These are phyloP conservation scores for Orbilia blumenaviensis DNA, from an alignment of 2,329 filamentous ascomycete genomes.

Conservation along the genomic window DNA sequence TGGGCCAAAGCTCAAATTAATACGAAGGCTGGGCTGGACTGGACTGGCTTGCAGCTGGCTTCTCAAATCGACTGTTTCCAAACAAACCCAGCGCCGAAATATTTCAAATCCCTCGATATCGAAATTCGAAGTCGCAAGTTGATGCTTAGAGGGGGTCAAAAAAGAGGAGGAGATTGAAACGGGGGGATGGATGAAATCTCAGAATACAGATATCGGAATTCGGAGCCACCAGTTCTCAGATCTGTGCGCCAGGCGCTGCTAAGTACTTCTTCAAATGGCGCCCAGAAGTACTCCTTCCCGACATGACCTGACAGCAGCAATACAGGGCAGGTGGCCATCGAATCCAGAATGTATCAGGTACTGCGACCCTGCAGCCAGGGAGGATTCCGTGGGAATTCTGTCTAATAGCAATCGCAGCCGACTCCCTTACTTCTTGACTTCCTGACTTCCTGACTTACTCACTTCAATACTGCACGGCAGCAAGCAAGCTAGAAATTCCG, in stretches of 20 bases:
- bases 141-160: neutral
- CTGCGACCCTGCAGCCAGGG: conserved; percentile 6
- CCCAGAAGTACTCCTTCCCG: conserved; percentile 3
- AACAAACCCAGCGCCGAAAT: neutral
- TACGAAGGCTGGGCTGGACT: conserved; percentile 11
- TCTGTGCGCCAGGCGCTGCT: neutral
- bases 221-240: conserved; percentile 1
- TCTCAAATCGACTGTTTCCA: conserved; percentile 16
- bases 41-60: conserved; percentile 8
- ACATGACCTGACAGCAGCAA: conserved; percentile 19
- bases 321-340: conserved; percentile 18
- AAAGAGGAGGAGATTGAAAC: neutral
- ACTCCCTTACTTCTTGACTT: too few relatives aligned
- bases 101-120: conserved; percentile 12
- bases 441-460: too few relatives aligned
- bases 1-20: conserved; percentile 20
- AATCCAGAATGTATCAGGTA: conserved; percentile 14
- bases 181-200: too few relatives aligned
- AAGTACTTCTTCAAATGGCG: conserved; percentile 1
- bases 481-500: neutral
- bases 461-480: neutral
- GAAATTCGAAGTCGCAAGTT: neutral
- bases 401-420: conserved; percentile 19
- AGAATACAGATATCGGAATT: conserved; percentile 9
- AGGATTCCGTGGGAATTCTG: conserved; percentile 14